Conservation (phyloP, 1,139 yeast species). For the Saccharomyces hybrid region DNA sequence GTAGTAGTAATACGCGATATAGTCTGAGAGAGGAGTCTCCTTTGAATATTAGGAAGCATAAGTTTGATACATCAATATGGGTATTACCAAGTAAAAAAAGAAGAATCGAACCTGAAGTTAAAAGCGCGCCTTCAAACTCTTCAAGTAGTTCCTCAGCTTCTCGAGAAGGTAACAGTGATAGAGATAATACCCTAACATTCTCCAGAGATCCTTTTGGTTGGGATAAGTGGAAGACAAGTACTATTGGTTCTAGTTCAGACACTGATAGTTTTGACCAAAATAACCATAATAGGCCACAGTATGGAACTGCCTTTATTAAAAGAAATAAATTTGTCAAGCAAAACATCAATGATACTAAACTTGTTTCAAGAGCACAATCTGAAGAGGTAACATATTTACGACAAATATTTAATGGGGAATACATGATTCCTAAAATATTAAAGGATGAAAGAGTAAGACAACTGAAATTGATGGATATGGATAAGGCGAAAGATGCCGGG, state of each 20-base stretch:
- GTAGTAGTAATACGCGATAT: background rate
- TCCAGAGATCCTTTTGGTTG: conserved; percentile 28
- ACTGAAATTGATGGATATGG: conserved; percentile 18
- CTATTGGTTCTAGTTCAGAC: conserved; percentile 7
- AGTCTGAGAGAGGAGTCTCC: background rate
- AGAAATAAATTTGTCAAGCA: conserved; percentile 11
- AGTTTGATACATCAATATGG: background rate
- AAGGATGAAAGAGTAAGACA: conserved; percentile 26
- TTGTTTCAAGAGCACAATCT: conserved; percentile 12
- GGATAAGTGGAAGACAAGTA: conserved; percentile 20
- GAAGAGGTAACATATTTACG: conserved; percentile 31
- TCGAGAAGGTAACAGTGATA: background rate
- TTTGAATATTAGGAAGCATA: background rate
- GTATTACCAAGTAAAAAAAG: background rate
- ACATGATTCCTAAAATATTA: conserved; percentile 26
- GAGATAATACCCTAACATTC: conserved; percentile 7
- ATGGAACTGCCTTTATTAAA: conserved; percentile 27
- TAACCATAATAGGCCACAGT: conserved; percentile 7
- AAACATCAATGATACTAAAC: conserved; percentile 11
- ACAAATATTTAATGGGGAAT: conserved; percentile 32
- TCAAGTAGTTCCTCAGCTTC: background rate
- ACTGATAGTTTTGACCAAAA: background rate
- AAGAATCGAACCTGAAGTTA: background rate
- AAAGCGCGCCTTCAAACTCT: background rate
- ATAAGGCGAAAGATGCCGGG: conserved; percentile 9